These are phyloP conservation scores for Boletus tylopilopsis DNA, from an alignment of 768 basidiomycete genomes.

Conservation along the genomic window DNA sequence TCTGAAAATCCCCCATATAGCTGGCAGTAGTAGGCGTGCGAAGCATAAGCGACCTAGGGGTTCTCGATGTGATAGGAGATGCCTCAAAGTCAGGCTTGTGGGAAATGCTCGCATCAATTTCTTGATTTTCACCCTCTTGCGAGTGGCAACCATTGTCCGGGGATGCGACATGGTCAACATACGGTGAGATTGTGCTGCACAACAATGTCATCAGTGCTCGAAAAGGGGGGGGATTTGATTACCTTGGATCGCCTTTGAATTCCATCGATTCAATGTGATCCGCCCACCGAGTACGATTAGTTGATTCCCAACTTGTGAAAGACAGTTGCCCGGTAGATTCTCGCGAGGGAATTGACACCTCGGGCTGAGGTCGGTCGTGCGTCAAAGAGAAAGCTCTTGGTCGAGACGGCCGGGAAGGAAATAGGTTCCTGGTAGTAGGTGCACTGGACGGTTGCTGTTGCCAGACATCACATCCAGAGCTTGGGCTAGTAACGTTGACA, in stretches of 20 bases:
- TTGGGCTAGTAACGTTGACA: not conserved
- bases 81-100: conserved; percentile 43
- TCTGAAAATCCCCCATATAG: conserved; percentile 33
- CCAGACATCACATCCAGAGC: conserved; percentile 13
- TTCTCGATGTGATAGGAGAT: conserved; percentile 51
- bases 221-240: not conserved
- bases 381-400: conserved; percentile 30
- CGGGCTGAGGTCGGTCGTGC: conserved; percentile 20
- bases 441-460: conserved; percentile 2
- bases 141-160: conserved; percentile 17
- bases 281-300: conserved; percentile 20
- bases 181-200: conserved; percentile 16
- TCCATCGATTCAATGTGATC: conserved; percentile 13
- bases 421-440: not conserved
- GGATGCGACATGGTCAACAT: conserved; percentile 10
- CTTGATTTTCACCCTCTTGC: conserved; percentile 31
- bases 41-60: conserved; percentile 45
- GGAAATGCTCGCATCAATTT: conserved; percentile 35
- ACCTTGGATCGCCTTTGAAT: conserved; percentile 14
- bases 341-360: conserved; percentile 18
- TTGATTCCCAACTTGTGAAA: conserved; percentile 25
- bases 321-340: conserved; percentile 29
- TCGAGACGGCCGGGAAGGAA: conserved; percentile 15
- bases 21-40: conserved; percentile 44
- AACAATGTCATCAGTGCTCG: conserved; percentile 3